Evolutionary conservation across 805 yeast genomes (phyloP).

Genomic region (Metschnikowia drakensbergensis): DNA sequence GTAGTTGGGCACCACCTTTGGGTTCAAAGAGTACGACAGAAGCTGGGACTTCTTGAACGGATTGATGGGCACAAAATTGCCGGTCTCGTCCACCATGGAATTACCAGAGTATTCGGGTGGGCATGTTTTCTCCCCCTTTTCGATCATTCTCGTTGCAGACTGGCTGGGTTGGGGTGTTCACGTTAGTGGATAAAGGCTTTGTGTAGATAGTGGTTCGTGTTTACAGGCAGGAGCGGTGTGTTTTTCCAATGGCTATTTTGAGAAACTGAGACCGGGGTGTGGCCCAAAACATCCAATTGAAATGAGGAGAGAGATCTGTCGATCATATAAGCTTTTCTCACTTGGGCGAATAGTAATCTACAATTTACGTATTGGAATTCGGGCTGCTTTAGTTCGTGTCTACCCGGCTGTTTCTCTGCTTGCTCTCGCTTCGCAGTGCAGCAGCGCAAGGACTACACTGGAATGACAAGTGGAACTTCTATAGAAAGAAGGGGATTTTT

Average conservation of each 20-base stretch:
- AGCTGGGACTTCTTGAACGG: constrained; percentile 28
- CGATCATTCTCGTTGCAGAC: not conserved
- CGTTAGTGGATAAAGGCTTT: constrained; percentile 1
- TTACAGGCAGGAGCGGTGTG: constrained; percentile 4
- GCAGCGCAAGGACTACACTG: not conserved
- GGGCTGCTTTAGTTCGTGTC: too few species aligned
- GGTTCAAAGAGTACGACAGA: constrained; percentile 32
- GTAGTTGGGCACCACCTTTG: constrained; percentile 55
- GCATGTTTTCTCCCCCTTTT: not conserved
- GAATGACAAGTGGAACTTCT: too few species aligned
- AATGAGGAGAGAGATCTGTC: too few species aligned
- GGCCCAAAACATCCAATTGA: not conserved
- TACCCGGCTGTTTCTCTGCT: not conserved
- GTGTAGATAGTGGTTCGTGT: constrained; percentile 2
- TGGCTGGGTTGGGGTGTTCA: not conserved
- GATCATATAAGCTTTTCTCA: too few species aligned
- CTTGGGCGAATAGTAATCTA: too few species aligned
- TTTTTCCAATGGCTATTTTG: not conserved
- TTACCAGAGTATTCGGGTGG: constrained; percentile 5
- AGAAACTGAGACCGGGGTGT: not conserved
- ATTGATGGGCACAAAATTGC: constrained; percentile 14
- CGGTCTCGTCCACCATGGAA: constrained; percentile 9
- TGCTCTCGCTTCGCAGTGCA: not conserved
- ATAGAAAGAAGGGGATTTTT: too few species aligned
- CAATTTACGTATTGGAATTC: too few species aligned